These are phyloP conservation scores for Pyrenopolyporus hunteri DNA, from an alignment of 495 filamentous ascomycete genomes.

Conservation along the genomic window DNA sequence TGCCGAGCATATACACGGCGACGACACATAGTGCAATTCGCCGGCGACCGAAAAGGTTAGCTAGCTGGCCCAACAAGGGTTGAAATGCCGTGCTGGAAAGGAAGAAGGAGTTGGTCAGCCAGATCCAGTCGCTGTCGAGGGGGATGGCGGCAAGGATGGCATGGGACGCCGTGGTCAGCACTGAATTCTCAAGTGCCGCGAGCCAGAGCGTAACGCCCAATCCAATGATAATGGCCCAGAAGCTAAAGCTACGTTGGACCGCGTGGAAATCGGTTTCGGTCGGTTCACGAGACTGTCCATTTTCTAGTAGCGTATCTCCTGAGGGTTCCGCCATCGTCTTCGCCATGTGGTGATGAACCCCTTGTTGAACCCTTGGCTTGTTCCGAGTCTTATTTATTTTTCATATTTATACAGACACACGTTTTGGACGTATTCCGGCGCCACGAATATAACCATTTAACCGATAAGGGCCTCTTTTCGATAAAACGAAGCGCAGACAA, in stretches of 20 bases:
- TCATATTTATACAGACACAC: too few relatives aligned
- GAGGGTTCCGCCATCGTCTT: too few relatives aligned
- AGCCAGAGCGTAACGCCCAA: slow-evolving; percentile 27
- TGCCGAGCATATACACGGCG: slow-evolving; percentile 44
- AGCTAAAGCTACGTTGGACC: slow-evolving; percentile 21
- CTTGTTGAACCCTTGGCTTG: too few relatives aligned
- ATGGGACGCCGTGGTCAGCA: slow-evolving; percentile 50
- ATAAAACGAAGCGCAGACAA: too few relatives aligned
- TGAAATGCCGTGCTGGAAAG: slow-evolving; percentile 53
- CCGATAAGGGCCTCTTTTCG: too few relatives aligned
- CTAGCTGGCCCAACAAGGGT: slow-evolving; percentile 40
- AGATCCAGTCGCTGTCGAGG: slow-evolving; percentile 42
- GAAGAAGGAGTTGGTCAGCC: slow-evolving; percentile 69
- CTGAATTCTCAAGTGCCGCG: slow-evolving; percentile 50
- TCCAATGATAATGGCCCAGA: slow-evolving; percentile 38
- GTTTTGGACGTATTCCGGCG: too few relatives aligned
- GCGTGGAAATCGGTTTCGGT: too few relatives aligned
- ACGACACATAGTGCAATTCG: slow-evolving; percentile 41
- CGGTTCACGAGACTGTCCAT: too few relatives aligned
- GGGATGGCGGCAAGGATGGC: slow-evolving; percentile 38
- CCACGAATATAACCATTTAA: too few relatives aligned
- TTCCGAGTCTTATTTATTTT: too few relatives aligned
- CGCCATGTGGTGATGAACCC: too few relatives aligned
- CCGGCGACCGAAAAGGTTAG: slow-evolving; percentile 55
- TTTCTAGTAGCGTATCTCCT: too few relatives aligned